phyloP scores from a whole-genome alignment of 345 rosid species.

The Lepidium aucheri region DNA sequence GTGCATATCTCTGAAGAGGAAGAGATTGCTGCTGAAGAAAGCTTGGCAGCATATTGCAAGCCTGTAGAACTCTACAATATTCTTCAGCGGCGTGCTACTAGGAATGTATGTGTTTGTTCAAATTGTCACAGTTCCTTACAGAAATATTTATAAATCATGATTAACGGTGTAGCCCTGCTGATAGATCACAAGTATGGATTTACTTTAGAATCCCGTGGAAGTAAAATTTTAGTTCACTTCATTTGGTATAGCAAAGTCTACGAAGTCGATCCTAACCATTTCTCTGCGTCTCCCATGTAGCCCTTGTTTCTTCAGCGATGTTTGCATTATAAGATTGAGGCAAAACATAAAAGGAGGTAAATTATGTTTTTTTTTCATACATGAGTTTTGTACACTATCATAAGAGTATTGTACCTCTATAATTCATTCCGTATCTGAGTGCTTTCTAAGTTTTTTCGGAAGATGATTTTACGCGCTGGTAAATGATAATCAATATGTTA shows the following conservation, averaged over 20 bases:
- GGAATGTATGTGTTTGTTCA: conserved; percentile 43
- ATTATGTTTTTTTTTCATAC: background rate
- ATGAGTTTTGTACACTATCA: background rate
- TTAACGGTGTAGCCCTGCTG: background rate
- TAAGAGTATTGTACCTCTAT: background rate
- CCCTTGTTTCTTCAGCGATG: conserved; percentile 86
- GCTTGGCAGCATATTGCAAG: conserved; percentile 77
- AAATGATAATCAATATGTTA: background rate
- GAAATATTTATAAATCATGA: background rate
- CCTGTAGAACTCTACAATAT: conserved; percentile 96
- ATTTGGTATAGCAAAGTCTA: background rate
- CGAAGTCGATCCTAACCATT: background rate
- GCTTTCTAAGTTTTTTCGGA: background rate
- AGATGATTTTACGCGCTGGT: background rate
- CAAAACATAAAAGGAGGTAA: conserved; percentile 77
- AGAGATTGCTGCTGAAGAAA: conserved; percentile 86
- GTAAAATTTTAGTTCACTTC: background rate
- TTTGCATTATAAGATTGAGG: conserved; percentile 78
- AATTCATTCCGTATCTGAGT: background rate
- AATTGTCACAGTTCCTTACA: background rate
- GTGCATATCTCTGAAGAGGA: conserved; percentile 76
- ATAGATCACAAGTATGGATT: background rate
- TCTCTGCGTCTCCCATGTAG: conserved; percentile 30
- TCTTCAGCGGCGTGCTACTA: conserved; percentile 76
- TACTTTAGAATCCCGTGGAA: background rate